These are phyloP conservation scores for Naganishia antarctica DNA, from an alignment of 768 basidiomycete species.

Conservation along the genomic window DNA sequence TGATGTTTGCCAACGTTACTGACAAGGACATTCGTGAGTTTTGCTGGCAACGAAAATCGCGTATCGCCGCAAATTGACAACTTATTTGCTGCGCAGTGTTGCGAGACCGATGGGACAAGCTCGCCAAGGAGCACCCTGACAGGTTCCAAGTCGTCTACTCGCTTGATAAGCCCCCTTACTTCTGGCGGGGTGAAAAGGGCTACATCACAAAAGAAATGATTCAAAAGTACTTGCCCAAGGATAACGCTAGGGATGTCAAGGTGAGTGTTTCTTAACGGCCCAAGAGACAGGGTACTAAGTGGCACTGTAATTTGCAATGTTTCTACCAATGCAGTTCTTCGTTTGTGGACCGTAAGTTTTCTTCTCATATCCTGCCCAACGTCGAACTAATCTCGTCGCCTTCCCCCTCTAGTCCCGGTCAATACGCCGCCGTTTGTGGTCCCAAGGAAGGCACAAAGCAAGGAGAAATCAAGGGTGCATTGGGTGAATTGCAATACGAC, in stretches of 20 bases:
- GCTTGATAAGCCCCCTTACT: conserved; percentile 69
- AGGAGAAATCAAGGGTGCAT: conserved; percentile 71
- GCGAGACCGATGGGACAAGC: conserved; percentile 47
- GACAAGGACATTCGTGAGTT: conserved; percentile 82
- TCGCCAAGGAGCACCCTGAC: conserved; percentile 52
- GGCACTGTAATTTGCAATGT: too few species aligned
- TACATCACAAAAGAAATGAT: conserved; percentile 70
- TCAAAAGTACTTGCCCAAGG: conserved; percentile 64
- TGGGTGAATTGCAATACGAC: conserved; percentile 81
- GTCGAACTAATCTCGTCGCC: not conserved
- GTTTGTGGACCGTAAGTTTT: conserved; percentile 64
- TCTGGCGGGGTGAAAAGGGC: conserved; percentile 64
- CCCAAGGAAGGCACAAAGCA: conserved; percentile 84
- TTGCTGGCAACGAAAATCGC: conserved; percentile 55
- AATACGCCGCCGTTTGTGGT: conserved; percentile 82
- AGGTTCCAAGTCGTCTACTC: conserved; percentile 76
- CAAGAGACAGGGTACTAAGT: too few species aligned
- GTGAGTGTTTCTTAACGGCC: too few species aligned
- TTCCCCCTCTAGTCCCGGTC: conserved; percentile 56
- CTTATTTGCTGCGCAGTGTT: conserved; percentile 33
- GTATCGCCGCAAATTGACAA: too few species aligned
- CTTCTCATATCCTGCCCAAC: too few species aligned
- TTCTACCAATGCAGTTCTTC: conserved; percentile 50
- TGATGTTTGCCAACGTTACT: conserved; percentile 84
- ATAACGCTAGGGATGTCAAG: conserved; percentile 72